phyloP scores from a whole-genome alignment of 1,139 yeast genomes.

The Saccharomyces uvarum region DNA sequence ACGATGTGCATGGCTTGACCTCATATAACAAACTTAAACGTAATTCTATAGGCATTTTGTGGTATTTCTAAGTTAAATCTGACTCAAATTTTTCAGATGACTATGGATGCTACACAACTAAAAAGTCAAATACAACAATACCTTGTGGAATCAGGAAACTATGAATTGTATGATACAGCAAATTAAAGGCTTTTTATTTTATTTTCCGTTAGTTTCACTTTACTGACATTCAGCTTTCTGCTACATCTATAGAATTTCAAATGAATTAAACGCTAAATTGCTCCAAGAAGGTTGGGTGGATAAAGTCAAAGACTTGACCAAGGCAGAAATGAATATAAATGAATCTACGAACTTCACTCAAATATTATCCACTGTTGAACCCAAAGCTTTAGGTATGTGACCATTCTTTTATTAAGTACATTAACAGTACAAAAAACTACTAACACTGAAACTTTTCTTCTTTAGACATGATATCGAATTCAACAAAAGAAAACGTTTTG shows the following conservation, averaged over 20 bases:
- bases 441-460: conserved; percentile 7
- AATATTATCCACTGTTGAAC: conserved; percentile 48
- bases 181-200: background rate
- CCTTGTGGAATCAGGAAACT: conserved; percentile 71
- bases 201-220: background rate
- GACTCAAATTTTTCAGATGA: background rate
- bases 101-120: conserved; percentile 25
- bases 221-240: conserved; percentile 8
- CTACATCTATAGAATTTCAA: conserved; percentile 38
- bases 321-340: conserved; percentile 32
- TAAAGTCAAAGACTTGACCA: conserved; percentile 54
- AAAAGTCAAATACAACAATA: conserved; percentile 62
- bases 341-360: conserved; percentile 44
- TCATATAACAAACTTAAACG: background rate
- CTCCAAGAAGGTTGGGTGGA: conserved; percentile 85
- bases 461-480: conserved; percentile 53
- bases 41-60: background rate
- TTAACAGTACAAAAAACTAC: background rate
- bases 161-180: conserved; percentile 41
- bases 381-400: conserved; percentile 50
- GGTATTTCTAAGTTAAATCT: background rate
- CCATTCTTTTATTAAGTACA: conserved; percentile 1
- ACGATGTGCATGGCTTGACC: background rate
- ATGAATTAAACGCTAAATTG: conserved; percentile 53
- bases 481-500: conserved; percentile 53